Conservation (phyloP, 2,329 filamentous ascomycete genomes). For the Exophiala oligosperma region DNA sequence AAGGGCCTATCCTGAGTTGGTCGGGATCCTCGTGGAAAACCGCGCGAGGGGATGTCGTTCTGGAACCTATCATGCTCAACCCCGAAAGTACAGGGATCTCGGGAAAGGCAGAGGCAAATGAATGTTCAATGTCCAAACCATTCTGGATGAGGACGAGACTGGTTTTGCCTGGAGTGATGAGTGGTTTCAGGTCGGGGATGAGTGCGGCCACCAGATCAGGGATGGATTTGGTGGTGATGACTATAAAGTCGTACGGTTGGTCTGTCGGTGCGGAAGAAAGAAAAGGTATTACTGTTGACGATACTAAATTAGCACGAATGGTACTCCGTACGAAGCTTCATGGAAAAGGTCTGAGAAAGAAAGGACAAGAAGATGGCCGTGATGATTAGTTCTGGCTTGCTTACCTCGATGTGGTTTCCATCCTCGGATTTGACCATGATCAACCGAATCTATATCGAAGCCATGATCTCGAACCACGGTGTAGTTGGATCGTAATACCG, state of each 20-base stretch:
- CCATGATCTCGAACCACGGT: constrained; percentile 48
- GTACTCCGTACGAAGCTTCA: too few relatives aligned
- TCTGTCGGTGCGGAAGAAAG: not conserved
- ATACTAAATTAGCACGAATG: too few relatives aligned
- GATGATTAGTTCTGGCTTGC: not conserved
- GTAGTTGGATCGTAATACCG: constrained; percentile 59
- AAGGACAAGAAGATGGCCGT: too few relatives aligned
- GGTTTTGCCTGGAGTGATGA: constrained; percentile 52
- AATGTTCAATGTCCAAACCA: constrained; percentile 61
- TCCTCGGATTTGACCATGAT: constrained; percentile 52
- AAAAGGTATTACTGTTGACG: not conserved
- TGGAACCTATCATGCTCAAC: constrained; percentile 53
- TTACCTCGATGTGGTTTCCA: constrained; percentile 45
- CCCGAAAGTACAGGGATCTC: constrained; percentile 54
- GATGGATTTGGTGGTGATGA: constrained; percentile 60
- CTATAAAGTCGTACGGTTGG: constrained; percentile 53
- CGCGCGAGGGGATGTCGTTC: constrained; percentile 46
- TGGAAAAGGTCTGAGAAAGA: too few relatives aligned
- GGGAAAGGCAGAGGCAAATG: constrained; percentile 52
- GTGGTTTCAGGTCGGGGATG: constrained; percentile 43
- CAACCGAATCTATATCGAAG: constrained; percentile 56
- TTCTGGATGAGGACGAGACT: constrained; percentile 61
- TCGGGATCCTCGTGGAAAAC: constrained; percentile 57
- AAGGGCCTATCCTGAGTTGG: constrained; percentile 48
- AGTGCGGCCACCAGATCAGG: constrained; percentile 53